Percentiles rank a stretch among this genome's conserved stretches.
These are phyloP conservation scores for Abelmoschus esculentus DNA, from an alignment of 345 rosid genomes.

Conservation along the genomic window DNA sequence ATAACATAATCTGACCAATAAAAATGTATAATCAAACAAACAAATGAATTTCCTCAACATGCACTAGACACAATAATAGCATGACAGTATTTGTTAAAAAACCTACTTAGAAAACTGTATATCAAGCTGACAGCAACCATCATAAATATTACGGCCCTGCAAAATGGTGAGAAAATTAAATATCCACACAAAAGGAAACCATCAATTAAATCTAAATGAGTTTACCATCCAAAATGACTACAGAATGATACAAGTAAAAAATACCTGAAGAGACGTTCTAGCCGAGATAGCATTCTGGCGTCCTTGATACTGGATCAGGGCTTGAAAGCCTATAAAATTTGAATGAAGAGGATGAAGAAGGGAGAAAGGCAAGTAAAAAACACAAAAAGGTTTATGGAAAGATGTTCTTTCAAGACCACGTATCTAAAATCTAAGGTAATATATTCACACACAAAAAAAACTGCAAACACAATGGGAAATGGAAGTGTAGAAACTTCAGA, in stretches of 20 bases:
- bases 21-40: background rate
- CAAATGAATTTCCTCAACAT: background rate
- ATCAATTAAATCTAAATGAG: background rate
- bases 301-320: conserved; percentile 77
- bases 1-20: background rate
- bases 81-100: background rate
- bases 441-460: background rate
- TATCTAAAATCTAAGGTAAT: background rate
- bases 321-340: conserved; percentile 72
- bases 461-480: background rate
- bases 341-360: conserved; percentile 8
- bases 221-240: conserved; percentile 1
- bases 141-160: conserved; percentile 96
- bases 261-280: conserved; percentile 84
- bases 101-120: conserved; percentile 96
- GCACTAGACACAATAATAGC: conserved; percentile 1
- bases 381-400: conserved; percentile 1
- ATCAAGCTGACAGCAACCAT: conserved; percentile 96
- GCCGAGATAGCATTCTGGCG: conserved; percentile 79
- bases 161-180: conserved; percentile 13
- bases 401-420: conserved; percentile 1
- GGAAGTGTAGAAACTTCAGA: conserved; percentile 8
- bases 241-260: background rate
- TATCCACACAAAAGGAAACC: conserved; percentile 11
- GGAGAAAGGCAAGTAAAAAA: background rate